Conservation (phyloP, 1,139 yeast species). For the Meyerozyma sp. region DNA sequence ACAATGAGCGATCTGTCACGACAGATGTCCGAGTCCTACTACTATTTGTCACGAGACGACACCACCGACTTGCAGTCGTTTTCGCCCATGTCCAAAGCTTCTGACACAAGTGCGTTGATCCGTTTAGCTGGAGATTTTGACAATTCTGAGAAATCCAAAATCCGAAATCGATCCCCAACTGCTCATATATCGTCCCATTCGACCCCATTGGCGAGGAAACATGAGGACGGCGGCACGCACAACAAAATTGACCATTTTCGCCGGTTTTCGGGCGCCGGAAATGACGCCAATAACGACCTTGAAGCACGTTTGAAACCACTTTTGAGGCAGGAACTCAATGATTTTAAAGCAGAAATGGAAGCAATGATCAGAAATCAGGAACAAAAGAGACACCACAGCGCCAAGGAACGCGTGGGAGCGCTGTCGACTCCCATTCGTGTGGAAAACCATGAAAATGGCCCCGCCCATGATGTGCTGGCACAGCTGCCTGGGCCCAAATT, state of each 20-base stretch:
- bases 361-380: constrained; percentile 1
- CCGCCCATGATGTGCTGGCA: not conserved
- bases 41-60: constrained; percentile 24
- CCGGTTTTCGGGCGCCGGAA: constrained; percentile 5
- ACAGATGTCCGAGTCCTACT: constrained; percentile 24
- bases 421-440: constrained; percentile 1
- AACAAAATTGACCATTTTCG: not conserved
- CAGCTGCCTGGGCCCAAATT: not conserved
- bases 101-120: constrained; percentile 13
- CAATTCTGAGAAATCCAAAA: not conserved
- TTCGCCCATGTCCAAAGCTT: constrained; percentile 2
- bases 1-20: constrained; percentile 15
- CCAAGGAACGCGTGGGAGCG: constrained; percentile 4
- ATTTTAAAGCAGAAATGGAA: not conserved
- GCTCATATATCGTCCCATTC: constrained; percentile 23
- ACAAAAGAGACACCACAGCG: not conserved
- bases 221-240: constrained; percentile 5
- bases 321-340: constrained; percentile 1
- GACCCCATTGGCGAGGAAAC: constrained; percentile 20
- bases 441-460: not conserved
- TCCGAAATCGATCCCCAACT: too few species aligned
- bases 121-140: constrained; percentile 17
- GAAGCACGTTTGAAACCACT: not conserved
- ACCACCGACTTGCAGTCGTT: constrained; percentile 10
- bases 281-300: constrained; percentile 12